These are phyloP conservation scores for Taiozyma onychis DNA, from an alignment of 1,139 yeast genomes.

Conservation along the genomic window DNA sequence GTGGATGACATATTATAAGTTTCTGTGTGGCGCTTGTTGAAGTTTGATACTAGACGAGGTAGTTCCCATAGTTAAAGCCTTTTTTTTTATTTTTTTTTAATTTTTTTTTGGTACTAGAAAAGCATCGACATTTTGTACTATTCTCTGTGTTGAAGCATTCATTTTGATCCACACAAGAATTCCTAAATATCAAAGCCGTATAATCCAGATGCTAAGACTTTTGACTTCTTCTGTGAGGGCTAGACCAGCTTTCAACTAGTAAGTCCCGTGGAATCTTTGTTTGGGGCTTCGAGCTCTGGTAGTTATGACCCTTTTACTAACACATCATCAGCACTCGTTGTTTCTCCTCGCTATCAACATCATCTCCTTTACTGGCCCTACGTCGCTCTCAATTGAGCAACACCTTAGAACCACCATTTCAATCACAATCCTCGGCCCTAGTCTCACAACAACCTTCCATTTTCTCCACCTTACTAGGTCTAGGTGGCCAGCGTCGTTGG, in stretches of 20 bases:
- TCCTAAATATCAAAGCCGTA: neutral
- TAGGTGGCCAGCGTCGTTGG: slow-evolving; percentile 59
- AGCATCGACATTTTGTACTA: neutral
- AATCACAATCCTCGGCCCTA: slow-evolving; percentile 1
- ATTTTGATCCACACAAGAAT: neutral
- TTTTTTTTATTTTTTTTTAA: neutral
- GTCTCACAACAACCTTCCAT: slow-evolving; percentile 7
- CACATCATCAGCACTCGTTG: slow-evolving; percentile 8
- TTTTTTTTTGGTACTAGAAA: neutral
- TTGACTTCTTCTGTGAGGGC: neutral
- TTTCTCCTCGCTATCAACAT: slow-evolving; percentile 24
- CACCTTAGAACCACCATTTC: slow-evolving; percentile 12
- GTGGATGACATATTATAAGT: slow-evolving; percentile 2
- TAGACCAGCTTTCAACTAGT: neutral
- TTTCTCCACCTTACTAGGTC: slow-evolving; percentile 19
- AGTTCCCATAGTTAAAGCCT: neutral
- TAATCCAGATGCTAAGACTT: neutral
- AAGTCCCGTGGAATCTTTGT: neutral
- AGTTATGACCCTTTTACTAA: neutral
- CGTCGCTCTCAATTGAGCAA: slow-evolving; percentile 13
- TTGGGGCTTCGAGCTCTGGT: neutral
- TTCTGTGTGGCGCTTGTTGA: neutral
- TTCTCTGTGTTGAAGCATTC: neutral
- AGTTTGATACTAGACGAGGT: neutral
- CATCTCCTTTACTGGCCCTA: slow-evolving; percentile 18